These are phyloP conservation scores for Yarrowia alimentaria DNA, from an alignment of 805 yeast genomes.

Conservation along the genomic window DNA sequence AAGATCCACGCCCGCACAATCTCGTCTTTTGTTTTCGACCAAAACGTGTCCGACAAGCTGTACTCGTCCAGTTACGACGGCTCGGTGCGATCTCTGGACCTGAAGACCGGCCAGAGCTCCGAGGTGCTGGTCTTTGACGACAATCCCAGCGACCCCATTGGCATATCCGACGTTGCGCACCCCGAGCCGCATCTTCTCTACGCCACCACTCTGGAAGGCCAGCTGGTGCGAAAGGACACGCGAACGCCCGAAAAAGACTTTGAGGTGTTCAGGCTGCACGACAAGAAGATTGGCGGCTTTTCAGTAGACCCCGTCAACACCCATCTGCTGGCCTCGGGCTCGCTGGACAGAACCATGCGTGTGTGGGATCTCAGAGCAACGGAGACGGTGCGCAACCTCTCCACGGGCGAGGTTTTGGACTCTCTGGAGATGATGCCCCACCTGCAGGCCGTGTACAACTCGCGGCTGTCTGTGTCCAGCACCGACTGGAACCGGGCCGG, in stretches of 20 bases:
- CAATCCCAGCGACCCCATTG: constrained; percentile 44
- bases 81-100: constrained; percentile 68
- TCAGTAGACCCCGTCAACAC: constrained; percentile 66
- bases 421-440: constrained; percentile 41
- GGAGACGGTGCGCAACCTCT: constrained; percentile 27
- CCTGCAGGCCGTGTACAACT: constrained; percentile 58
- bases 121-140: constrained; percentile 59
- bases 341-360: constrained; percentile 79
- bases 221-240: constrained; percentile 70
- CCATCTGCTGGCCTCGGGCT: constrained; percentile 77
- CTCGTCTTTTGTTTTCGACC: constrained; percentile 58
- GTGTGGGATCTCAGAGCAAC: constrained; percentile 80
- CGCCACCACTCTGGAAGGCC: constrained; percentile 77
- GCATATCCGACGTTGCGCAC: constrained; percentile 72
- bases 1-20: constrained; percentile 76
- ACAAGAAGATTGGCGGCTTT: constrained; percentile 91
- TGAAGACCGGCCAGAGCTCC: constrained; percentile 55
- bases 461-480: constrained; percentile 77
- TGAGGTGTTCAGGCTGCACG: constrained; percentile 63
- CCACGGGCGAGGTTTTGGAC: constrained; percentile 30
- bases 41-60: constrained; percentile 52
- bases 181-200: constrained; percentile 59
- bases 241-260: constrained; percentile 46
- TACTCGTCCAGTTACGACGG: constrained; percentile 86
- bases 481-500: constrained; percentile 75